Evolutionary conservation across 805 yeast species (phyloP).

Genomic region (Saccharomycopsis vini): DNA sequence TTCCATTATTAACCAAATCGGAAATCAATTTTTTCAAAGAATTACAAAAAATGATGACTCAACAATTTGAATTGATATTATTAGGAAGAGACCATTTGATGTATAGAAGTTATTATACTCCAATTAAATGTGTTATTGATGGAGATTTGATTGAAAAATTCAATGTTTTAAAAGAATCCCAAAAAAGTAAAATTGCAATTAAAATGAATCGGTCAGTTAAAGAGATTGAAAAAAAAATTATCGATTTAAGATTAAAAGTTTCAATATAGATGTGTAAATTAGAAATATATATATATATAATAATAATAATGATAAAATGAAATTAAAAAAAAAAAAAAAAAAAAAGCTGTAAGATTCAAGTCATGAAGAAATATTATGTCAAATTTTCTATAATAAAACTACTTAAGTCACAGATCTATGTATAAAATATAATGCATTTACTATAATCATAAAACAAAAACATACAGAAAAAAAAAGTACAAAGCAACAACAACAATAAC

Average conservation of each 20-base stretch:
- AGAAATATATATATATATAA: background rate
- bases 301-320: too few relatives aligned
- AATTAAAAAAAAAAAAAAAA: too few relatives aligned
- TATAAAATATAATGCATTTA: too few relatives aligned
- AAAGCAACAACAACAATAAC: too few relatives aligned
- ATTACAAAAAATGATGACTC: constrained; percentile 35
- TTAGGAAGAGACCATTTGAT: constrained; percentile 59
- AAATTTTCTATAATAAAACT: too few relatives aligned
- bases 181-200: constrained; percentile 15
- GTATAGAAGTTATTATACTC: constrained; percentile 75
- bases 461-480: too few relatives aligned
- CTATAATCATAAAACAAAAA: too few relatives aligned
- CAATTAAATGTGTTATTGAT: constrained; percentile 67
- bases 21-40: constrained; percentile 53
- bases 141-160: constrained; percentile 77
- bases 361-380: too few relatives aligned
- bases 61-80: constrained; percentile 32
- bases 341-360: too few relatives aligned
- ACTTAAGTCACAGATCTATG: too few relatives aligned
- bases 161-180: constrained; percentile 38
- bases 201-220: constrained; percentile 13
- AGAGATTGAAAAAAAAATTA: constrained; percentile 43
- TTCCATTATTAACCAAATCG: constrained; percentile 53
- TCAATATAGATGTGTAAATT: background rate
- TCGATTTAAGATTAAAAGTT: constrained; percentile 24